Evolutionary conservation across 1,284 basidiomycete genomes (phyloP).

Genomic region (Naganishia cerealis): DNA sequence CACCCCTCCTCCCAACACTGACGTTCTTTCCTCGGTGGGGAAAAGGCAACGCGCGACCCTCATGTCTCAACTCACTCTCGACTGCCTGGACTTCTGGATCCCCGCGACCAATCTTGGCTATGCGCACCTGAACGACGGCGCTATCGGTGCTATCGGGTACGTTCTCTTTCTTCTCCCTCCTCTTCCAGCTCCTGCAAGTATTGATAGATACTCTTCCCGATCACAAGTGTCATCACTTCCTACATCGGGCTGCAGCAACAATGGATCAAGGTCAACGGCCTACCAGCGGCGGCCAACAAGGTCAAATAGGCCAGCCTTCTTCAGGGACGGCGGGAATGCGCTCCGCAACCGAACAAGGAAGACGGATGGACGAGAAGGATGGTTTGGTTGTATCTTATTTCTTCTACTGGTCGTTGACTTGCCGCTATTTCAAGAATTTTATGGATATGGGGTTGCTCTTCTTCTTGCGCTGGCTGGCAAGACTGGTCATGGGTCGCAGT

Average conservation of each 20-base stretch:
- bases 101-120: conserved; percentile 81
- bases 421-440: too few relatives aligned
- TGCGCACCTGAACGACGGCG: conserved; percentile 79
- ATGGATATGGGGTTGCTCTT: too few relatives aligned
- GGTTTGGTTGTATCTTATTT: too few relatives aligned
- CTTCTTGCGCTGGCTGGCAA: too few relatives aligned
- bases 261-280: conserved; percentile 51
- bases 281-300: conserved; percentile 22
- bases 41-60: conserved; percentile 50
- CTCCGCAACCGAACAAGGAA: too few relatives aligned
- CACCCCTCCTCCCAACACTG: not conserved
- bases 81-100: conserved; percentile 65
- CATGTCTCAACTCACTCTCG: conserved; percentile 51
- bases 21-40: not conserved
- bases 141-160: conserved; percentile 78
- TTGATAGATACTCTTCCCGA: not conserved
- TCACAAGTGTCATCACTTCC: conserved; percentile 54
- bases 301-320: not conserved
- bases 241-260: conserved; percentile 56
- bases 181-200: not conserved
- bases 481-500: too few relatives aligned
- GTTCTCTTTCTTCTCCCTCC: conserved; percentile 40
- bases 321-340: too few relatives aligned
- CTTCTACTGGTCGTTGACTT: too few relatives aligned
- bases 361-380: too few relatives aligned